Base-by-base conservation (phyloP, 768 basidiomycete species). In the Tylopilus vinaceipallidus region DNA sequence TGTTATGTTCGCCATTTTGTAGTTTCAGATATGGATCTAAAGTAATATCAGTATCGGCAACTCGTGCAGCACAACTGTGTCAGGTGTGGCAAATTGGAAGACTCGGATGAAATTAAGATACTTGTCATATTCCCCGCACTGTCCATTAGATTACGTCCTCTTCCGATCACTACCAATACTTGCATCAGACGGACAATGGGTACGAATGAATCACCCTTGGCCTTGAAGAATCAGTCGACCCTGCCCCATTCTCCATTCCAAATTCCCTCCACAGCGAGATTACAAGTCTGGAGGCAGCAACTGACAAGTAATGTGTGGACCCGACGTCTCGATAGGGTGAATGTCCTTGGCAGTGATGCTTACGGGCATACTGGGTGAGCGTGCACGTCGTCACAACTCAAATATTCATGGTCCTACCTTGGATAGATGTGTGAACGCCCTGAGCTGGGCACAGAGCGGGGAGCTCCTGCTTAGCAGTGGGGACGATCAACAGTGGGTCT, bases 301-400 rank as follows among this genome's bases (percentile, higher is more conserved):
- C 39, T 58, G 26, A 41, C 49, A 17, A 67, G 64, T 10, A 58
- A 53, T 14, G 53, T 60, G 13, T 66, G 64, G 64, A 54, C 63
- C 9, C 58, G 64, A 19, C 57, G 63, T 13, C 54, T 82, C 36
- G 88, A 93, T 63, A 72, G 87, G 57, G 83, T 88, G 3, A 82
- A 84, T 55, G 84, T 90, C 16, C 76, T 95, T 1, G 91, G 90
- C 7, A 73, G 75, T 35, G 73, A 76, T 23, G 64, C 58, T 39
- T 62, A 69, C 17, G 86, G 91, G 1, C 91, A 94, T 66, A 79
- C 77, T 34, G 91, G 90, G 84, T 84, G 54, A 57, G 63, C n/a
- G 29, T 34, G 26, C 60, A 39, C 72, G 27, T 17, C 8, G n/a
- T 47, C 26, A 16, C 24, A 14, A 16, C 35, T 40, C 40, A n/a